Evolutionary conservation across 345 rosid genomes (phyloP).

Genomic region (Gossypium longicalyx): DNA sequence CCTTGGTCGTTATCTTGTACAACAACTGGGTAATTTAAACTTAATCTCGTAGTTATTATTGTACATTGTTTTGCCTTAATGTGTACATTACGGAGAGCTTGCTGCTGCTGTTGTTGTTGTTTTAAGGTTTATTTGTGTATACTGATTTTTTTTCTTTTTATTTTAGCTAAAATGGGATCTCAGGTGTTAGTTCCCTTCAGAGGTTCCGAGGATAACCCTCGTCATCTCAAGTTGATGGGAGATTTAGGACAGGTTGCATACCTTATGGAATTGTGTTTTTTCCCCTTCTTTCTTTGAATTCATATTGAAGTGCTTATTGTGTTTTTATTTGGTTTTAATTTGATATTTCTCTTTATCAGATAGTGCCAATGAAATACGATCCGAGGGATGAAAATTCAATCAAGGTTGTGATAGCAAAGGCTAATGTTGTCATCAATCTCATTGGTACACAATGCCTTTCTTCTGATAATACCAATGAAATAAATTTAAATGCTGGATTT

Average conservation of each 20-base stretch:
- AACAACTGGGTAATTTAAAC: conserved; percentile 79
- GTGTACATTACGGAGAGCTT: background rate
- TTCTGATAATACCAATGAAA: background rate
- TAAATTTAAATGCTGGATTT: background rate
- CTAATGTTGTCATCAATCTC: conserved; percentile 94
- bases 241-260: conserved; percentile 88
- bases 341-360: conserved; percentile 38
- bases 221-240: conserved; percentile 99
- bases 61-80: background rate
- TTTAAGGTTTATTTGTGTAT: background rate
- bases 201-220: conserved; percentile 84
- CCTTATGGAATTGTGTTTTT: background rate
- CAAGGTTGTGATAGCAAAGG: conserved; percentile 98
- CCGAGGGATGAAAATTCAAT: conserved; percentile 89
- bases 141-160: background rate
- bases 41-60: background rate
- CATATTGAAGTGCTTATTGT: background rate
- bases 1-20: conserved; percentile 97
- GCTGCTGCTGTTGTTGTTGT: background rate
- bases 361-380: conserved; percentile 88
- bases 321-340: background rate
- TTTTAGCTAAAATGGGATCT: conserved; percentile 27
- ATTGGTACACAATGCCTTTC: conserved; percentile 47
- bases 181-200: conserved; percentile 97
- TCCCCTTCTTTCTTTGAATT: background rate